Evolutionary conservation across 805 yeast species (phyloP), one percentile per base, ranked within the genome.

Genomic region (Lipomyces starkeyi): DNA sequence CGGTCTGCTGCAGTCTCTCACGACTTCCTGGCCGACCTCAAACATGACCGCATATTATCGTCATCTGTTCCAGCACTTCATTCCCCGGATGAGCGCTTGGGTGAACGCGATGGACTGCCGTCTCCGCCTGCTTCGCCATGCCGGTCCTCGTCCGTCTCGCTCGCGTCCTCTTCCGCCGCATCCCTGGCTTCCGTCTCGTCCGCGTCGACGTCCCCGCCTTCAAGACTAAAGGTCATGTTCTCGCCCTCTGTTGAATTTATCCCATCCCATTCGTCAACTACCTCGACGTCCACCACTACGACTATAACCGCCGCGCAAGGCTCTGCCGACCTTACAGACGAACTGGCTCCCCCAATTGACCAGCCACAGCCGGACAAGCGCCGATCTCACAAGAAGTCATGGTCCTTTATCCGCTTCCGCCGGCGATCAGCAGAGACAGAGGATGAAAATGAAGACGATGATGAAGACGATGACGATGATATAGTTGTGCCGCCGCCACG

Each of bases 1-100:
- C 81, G 97, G 62, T 91, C 97, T 0, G 93, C 94, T 27, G 97
- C 97, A 0, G 88, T 92, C 6, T 90, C 95, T 8, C 95, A 95
- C 3, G 97, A 92, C 76, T 90, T 91, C 76, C 95, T 90, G 73
- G 72, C 66, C 57, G 74, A 73, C 49, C 59, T 61, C 47, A 59
- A 65, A 37, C 72, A 58, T 34, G 49, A 49, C 49, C 49, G 9
- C 22, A n/a, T 43, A 2, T n/a, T 43, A 17, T 43, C 49, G 9
- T 17, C 49, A 9, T 34, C 53, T 49, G 35, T 22, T 32, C 60
- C 22, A 8, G 37, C 20, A 8, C 60, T 11, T n/a, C 60, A 13
- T 11, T 11, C 22, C n/a, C 64, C 27, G 32, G 32, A 29, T 29
- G 32, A 5, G 32, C 32, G 32, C 32, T 5, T 29, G 32, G 35